Conservation (phyloP, 495 filamentous ascomycete species). For the Tuber aestivum region DNA sequence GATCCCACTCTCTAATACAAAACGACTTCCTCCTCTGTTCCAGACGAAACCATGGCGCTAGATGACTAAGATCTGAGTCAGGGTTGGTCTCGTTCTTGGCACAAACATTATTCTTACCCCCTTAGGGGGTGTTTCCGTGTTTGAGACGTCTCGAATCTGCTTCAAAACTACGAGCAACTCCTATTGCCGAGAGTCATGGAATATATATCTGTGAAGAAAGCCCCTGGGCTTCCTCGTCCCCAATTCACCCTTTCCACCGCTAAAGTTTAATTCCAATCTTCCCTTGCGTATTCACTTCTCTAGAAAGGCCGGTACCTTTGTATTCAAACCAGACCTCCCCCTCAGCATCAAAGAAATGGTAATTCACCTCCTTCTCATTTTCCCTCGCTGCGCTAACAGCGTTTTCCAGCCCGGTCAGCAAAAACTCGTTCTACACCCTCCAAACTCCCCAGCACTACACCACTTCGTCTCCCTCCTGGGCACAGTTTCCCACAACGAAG, state of each 20-base stretch:
- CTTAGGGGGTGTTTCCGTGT: not conserved
- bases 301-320: not conserved
- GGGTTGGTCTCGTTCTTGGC: not conserved
- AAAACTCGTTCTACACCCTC: not conserved
- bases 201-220: not conserved
- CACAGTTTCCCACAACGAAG: slow-evolving; percentile 16
- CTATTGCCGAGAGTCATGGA: not conserved
- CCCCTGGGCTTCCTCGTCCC: not conserved
- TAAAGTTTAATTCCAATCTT: not conserved
- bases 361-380: not conserved
- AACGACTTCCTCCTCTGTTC: too few species aligned
- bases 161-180: not conserved
- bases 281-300: not conserved
- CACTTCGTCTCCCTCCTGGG: slow-evolving; percentile 29
- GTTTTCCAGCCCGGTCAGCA: not conserved
- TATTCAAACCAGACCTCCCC: not conserved
- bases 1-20: too few species aligned
- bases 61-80: not conserved
- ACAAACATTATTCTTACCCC: not conserved
- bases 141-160: not conserved
- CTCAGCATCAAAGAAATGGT: not conserved
- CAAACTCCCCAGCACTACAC: slow-evolving; percentile 9
- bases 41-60: not conserved
- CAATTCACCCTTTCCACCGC: not conserved
- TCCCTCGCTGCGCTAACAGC: not conserved